A percentile compares a stretch with the other conserved stretches of the same genome.
These are phyloP conservation scores for Paracamarosporium sp. DNA, from an alignment of 2,329 filamentous ascomycete species.

Conservation along the genomic window DNA sequence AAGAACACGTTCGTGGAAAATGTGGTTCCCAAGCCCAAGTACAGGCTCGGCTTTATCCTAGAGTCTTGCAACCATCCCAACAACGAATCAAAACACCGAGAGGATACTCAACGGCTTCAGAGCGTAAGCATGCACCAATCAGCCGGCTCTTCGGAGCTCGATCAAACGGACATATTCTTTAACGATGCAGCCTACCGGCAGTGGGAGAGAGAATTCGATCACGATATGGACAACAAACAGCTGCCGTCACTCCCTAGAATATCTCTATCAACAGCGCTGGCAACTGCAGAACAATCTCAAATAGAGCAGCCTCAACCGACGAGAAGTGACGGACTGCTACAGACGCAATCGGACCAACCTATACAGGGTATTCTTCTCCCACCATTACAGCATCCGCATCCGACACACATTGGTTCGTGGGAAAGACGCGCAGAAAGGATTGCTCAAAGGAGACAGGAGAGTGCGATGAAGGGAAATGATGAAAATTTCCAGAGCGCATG, in stretches of 20 bases:
- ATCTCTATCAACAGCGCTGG: background rate
- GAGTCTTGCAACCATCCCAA: background rate
- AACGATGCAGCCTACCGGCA: background rate
- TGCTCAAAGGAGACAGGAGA: background rate
- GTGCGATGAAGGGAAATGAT: background rate
- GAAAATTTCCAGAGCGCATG: background rate
- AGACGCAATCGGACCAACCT: background rate
- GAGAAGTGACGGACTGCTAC: background rate
- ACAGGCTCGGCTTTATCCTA: background rate
- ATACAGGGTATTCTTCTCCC: background rate
- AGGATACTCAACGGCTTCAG: no score
- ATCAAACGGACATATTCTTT: background rate
- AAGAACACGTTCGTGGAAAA: background rate
- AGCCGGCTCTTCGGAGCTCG: background rate
- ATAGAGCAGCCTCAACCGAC: background rate
- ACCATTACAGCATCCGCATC: background rate
- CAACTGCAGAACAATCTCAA: background rate
- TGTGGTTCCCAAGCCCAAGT: background rate
- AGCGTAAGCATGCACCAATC: background rate
- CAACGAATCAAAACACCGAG: background rate
- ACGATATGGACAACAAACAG: background rate
- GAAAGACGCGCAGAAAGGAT: background rate
- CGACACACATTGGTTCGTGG: background rate
- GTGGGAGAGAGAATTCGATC: background rate
- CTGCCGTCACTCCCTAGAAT: background rate